These are phyloP conservation scores for Metarhizium guizhouense DNA, from an alignment of 2,329 filamentous ascomycete species.

Conservation along the genomic window DNA sequence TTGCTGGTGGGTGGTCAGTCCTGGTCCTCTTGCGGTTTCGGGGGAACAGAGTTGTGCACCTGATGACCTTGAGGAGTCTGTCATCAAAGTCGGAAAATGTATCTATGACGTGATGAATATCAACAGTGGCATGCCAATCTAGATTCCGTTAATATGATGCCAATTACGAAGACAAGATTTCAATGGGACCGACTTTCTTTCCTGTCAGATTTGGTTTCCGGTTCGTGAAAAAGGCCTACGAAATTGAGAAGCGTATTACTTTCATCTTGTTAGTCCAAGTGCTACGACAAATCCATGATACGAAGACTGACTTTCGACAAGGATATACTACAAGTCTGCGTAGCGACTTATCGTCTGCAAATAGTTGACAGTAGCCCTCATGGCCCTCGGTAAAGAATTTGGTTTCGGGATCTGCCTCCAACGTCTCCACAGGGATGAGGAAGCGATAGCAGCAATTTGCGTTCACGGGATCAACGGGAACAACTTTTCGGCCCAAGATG, in stretches of 20 bases:
- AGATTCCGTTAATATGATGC: background rate
- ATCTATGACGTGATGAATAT: constrained; percentile 18
- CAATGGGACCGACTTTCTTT: constrained; percentile 11
- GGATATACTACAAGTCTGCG: constrained; percentile 24
- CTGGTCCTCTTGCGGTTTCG: background rate
- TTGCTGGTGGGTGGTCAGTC: constrained; percentile 15
- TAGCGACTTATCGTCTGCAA: constrained; percentile 11
- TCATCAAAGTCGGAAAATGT: constrained; percentile 20
- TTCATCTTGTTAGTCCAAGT: background rate
- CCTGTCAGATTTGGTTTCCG: constrained; percentile 8
- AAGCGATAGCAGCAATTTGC: constrained; percentile 28
- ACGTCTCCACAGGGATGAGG: constrained; percentile 18
- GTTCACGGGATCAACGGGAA: constrained; percentile 15
- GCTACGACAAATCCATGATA: background rate
- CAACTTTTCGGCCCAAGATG: constrained; percentile 18
- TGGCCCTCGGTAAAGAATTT: constrained; percentile 19
- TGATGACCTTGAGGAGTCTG: constrained; percentile 16
- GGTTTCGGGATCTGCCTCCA: constrained; percentile 23
- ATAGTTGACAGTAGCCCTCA: constrained; percentile 17
- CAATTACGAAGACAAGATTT: background rate
- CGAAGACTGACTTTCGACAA: constrained; percentile 17
- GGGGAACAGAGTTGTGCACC: constrained; percentile 11
- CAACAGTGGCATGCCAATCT: constrained; percentile 24
- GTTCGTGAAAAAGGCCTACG: constrained; percentile 21
- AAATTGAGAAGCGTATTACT: constrained; percentile 27